Evolutionary conservation across 208 protist species (phyloP), one percentile per base, ranked within the genome.

Genomic region (Trypanosoma scelopori): DNA sequence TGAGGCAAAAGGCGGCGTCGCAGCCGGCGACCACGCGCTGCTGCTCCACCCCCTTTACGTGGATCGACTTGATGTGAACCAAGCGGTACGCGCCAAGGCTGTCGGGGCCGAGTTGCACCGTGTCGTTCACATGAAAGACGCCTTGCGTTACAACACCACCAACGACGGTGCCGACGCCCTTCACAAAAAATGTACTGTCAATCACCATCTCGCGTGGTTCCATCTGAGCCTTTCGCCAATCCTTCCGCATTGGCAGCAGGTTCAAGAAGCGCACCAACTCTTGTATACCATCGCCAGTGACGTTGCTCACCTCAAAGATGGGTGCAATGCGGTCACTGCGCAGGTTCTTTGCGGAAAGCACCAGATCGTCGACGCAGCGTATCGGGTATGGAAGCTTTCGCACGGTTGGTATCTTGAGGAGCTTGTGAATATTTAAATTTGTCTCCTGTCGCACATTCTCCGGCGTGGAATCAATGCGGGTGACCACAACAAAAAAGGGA

Each of bases 401-500:
- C n/a, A 96, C 92, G 0, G 85, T 93, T 1, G 95, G 95, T 12
- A 87, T 91, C 73, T 98, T 98, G 11, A 99, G 65, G 42, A 99
- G 76, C 61, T 94, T 96, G 45, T 88, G 55, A 51, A 98, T 92
- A 51, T 81, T 88, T 0, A 79, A 58, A 37, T 97, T 5, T 9
- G 96, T 99, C 62, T 97, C 79, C 35, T 89, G 84, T 16, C 87
- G 73, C 23, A 99, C 85, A 70, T 96, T 94, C 2, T 92, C 75
- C 20, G 97, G 97, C 7, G 93, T 97, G 18, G 95, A 86, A 70
- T 99, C 98, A 58, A 98, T 97, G 65, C 98, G 98, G 0, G 98
- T 99, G 25, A 99, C 69, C 4, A 98, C 94, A 50, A 99, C 65
- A 70, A 95, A 98, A 30, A 99, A 95, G 22, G 98, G 98, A 39